phyloP scores from a whole-genome alignment of 2,329 filamentous ascomycete species.

The Fusarium nodosum region DNA sequence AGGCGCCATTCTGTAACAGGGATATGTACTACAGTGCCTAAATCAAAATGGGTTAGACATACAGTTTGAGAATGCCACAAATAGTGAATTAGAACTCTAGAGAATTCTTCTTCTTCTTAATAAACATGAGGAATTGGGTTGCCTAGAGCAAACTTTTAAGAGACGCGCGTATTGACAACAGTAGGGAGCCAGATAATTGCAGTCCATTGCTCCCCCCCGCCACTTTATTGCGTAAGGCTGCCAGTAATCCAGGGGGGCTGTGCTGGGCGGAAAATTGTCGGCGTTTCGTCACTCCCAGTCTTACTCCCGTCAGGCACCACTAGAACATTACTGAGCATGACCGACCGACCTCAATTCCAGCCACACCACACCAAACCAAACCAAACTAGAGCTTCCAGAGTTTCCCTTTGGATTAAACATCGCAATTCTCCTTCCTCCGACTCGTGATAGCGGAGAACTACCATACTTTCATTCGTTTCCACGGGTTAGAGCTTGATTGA shows the following conservation, averaged over 20 bases:
- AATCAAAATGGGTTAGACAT: slow-evolving; percentile 2
- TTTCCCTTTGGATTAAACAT: slow-evolving; percentile 43
- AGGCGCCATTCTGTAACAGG: slow-evolving; percentile 25
- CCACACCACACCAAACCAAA: slow-evolving; percentile 51
- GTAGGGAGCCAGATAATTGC: slow-evolving; percentile 6
- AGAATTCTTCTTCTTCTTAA: neutral
- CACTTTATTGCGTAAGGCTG: slow-evolving; percentile 47
- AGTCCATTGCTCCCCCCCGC: slow-evolving; percentile 27
- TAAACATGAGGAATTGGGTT: neutral
- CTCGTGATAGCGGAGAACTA: slow-evolving; percentile 25
- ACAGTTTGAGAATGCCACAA: neutral
- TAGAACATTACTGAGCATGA: slow-evolving; percentile 50
- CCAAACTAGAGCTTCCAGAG: slow-evolving; percentile 43
- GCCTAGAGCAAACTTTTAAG: slow-evolving; percentile 27
- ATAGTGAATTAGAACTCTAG: neutral
- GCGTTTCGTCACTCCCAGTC: slow-evolving; percentile 51
- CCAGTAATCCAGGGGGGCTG: slow-evolving; percentile 50
- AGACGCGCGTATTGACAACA: slow-evolving; percentile 35
- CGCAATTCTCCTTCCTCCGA: slow-evolving; percentile 33
- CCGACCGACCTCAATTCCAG: slow-evolving; percentile 44
- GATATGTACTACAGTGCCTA: slow-evolving; percentile 3
- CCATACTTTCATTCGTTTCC: slow-evolving; percentile 23
- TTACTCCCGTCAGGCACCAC: slow-evolving; percentile 52
- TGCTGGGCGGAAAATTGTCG: slow-evolving; percentile 55
- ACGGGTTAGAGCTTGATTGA: slow-evolving; percentile 11